These are phyloP conservation scores for Kwoniella bestiolae DNA, from an alignment of 768 basidiomycete genomes.

Conservation along the genomic window DNA sequence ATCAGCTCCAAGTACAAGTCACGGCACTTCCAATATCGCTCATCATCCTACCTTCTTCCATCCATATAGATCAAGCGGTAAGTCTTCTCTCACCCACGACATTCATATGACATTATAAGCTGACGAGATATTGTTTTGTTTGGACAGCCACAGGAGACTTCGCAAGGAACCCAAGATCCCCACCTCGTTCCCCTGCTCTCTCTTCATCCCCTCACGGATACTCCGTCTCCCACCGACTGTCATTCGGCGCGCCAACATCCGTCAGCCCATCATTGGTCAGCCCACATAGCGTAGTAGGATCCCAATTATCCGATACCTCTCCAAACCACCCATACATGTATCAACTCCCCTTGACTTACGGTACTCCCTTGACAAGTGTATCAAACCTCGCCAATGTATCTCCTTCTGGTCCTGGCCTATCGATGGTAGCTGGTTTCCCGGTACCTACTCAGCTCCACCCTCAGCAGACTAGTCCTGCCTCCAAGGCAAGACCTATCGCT, in stretches of 20 bases:
- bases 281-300: conserved; percentile 20
- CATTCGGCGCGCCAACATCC: conserved; percentile 12
- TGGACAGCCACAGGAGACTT: conserved; percentile 13
- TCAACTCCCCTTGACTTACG: conserved; percentile 11
- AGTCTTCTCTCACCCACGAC: not conserved
- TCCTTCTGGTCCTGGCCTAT: conserved; percentile 20
- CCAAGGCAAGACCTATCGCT: conserved; percentile 7
- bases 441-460: conserved; percentile 5
- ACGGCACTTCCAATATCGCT: not conserved
- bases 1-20: conserved; percentile 5
- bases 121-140: conserved; percentile 2
- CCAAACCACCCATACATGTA: conserved; percentile 20
- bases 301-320: conserved; percentile 18
- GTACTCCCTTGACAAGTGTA: conserved; percentile 16
- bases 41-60: conserved; percentile 23
- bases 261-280: conserved; percentile 28
- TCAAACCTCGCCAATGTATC: conserved; percentile 12
- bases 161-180: conserved; percentile 13
- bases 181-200: conserved; percentile 23
- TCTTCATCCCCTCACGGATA: conserved; percentile 24
- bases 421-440: conserved; percentile 27
- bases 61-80: conserved; percentile 26
- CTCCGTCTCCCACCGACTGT: conserved; percentile 8
- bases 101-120: not conserved
- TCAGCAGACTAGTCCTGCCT: not conserved